Conservation (phyloP, 306 rosid genomes). For the Cicer judaicum region DNA sequence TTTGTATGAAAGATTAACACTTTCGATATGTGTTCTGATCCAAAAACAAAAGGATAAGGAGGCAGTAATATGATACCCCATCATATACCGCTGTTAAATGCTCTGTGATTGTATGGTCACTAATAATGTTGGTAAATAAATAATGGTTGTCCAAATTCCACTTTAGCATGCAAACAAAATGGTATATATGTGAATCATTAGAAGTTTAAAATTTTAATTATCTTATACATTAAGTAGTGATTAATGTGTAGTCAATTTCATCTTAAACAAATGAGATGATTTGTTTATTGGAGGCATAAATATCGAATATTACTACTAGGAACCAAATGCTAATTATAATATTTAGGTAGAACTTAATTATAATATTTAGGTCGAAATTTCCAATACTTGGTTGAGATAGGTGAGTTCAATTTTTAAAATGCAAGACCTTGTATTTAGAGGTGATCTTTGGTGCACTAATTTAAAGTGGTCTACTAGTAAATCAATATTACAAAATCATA, state of each 20-base stretch:
- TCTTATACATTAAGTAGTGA: background rate
- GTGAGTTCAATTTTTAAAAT: background rate
- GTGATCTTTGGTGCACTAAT: no score
- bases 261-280: background rate
- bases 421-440: background rate
- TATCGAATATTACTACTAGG: background rate
- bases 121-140: background rate
- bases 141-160: background rate
- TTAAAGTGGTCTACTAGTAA: no score
- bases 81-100: conserved; percentile 13
- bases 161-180: conserved; percentile 21
- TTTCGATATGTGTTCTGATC: no score
- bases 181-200: background rate
- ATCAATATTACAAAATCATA: no score
- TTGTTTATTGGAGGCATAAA: background rate
- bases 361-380: background rate
- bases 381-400: background rate
- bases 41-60: background rate
- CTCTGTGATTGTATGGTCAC: conserved; percentile 37
- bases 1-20: no score
- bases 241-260: no score
- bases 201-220: background rate
- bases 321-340: conserved; percentile 7
- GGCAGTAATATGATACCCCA: conserved; percentile 13
- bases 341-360: no score